Evolutionary conservation across 768 basidiomycete genomes (phyloP).

Genomic region (Boletus sp.): DNA sequence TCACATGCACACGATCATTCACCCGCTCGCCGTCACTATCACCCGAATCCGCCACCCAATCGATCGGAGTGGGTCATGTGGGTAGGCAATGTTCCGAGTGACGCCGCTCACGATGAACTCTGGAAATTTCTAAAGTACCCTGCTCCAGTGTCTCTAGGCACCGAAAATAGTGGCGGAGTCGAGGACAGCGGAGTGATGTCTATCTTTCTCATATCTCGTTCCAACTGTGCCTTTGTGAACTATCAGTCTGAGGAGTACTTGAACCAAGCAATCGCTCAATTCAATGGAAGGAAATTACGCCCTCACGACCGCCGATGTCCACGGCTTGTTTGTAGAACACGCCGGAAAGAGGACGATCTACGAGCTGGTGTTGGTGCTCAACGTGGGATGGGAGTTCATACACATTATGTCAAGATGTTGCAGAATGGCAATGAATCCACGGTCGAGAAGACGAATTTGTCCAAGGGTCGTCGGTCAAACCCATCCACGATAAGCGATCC

Average conservation of each 20-base stretch:
- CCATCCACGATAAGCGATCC: not conserved
- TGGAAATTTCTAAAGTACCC: slow-evolving; percentile 73
- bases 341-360: slow-evolving; percentile 79
- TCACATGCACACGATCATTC: slow-evolving; percentile 26
- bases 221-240: slow-evolving; percentile 93
- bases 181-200: slow-evolving; percentile 61
- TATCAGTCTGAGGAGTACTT: slow-evolving; percentile 64
- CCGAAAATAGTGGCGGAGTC: not conserved
- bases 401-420: slow-evolving; percentile 68
- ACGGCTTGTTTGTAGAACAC: slow-evolving; percentile 76
- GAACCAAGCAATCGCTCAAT: slow-evolving; percentile 61
- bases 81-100: slow-evolving; percentile 88
- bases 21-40: slow-evolving; percentile 51
- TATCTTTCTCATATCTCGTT: slow-evolving; percentile 92
- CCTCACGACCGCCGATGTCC: slow-evolving; percentile 70
- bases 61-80: slow-evolving; percentile 96
- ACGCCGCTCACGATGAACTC: slow-evolving; percentile 80
- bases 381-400: slow-evolving; percentile 81
- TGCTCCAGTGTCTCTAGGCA: slow-evolving; percentile 10
- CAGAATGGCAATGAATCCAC: slow-evolving; percentile 32
- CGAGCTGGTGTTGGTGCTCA: slow-evolving; percentile 91
- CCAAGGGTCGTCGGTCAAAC: not conserved
- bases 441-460: not conserved
- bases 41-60: slow-evolving; percentile 67
- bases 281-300: slow-evolving; percentile 71